Conservation (phyloP, 768 basidiomycete genomes). For the Lentinula guzmanii region DNA sequence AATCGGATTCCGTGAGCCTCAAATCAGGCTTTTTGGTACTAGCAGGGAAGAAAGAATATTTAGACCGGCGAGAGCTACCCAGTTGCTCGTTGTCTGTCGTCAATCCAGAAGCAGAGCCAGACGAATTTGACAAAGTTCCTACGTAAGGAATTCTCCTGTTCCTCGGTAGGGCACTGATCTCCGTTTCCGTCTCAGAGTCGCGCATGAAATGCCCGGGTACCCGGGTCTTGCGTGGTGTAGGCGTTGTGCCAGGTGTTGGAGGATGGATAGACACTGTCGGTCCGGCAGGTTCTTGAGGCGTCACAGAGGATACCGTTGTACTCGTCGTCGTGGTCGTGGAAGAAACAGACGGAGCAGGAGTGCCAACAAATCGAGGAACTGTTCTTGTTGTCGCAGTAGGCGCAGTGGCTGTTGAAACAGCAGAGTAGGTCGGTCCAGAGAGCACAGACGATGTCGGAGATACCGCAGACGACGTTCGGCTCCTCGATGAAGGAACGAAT, state of each 20-base stretch:
- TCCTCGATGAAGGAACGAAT: constrained; percentile 24
- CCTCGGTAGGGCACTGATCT: not conserved
- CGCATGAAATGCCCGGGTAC: constrained; percentile 6
- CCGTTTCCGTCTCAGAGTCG: constrained; percentile 10
- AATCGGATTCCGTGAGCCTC: not conserved
- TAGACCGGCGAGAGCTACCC: not conserved
- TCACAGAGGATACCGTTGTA: not conserved
- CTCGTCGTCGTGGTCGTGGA: not conserved
- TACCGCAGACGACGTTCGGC: not conserved
- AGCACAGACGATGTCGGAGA: not conserved
- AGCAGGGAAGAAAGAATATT: not conserved
- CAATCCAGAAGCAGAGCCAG: not conserved
- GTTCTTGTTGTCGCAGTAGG: not conserved
- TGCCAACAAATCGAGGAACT: not conserved
- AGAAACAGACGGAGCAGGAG: not conserved
- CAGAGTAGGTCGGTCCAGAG: not conserved
- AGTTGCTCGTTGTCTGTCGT: constrained; percentile 1
- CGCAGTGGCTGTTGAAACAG: not conserved
- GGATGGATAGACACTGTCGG: constrained; percentile 1
- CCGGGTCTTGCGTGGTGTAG: not conserved
- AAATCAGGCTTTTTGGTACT: not conserved
- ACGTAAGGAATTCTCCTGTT: not conserved
- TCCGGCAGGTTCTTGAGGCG: not conserved
- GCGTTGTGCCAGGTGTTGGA: constrained; percentile 2
- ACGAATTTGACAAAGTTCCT: not conserved